Evolutionary conservation across 805 yeast genomes (phyloP).

Genomic region (Cyberlindnera japonica): DNA sequence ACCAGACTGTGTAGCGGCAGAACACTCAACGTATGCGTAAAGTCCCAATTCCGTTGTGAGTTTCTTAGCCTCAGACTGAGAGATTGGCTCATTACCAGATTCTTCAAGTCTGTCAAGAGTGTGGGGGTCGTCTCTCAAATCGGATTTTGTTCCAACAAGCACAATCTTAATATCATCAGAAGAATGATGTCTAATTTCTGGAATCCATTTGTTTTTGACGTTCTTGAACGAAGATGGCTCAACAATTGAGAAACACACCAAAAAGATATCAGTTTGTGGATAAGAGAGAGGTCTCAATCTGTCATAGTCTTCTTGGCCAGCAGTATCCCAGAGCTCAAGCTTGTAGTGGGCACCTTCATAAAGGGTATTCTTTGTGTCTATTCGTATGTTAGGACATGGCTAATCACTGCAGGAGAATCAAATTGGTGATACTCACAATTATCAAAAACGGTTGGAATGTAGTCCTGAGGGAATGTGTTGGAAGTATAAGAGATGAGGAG

Average conservation of each 20-base stretch:
- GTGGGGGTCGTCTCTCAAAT: slow-evolving; percentile 77
- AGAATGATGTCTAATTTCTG: slow-evolving; percentile 83
- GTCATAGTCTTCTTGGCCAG: slow-evolving; percentile 92
- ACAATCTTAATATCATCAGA: slow-evolving; percentile 65
- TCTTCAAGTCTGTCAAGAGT: slow-evolving; percentile 61
- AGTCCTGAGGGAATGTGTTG: slow-evolving; percentile 88
- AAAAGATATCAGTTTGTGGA: slow-evolving; percentile 87
- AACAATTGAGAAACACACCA: slow-evolving; percentile 81
- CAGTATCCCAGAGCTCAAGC: slow-evolving; percentile 92
- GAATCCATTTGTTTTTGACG: slow-evolving; percentile 78
- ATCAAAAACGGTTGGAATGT: slow-evolving; percentile 92
- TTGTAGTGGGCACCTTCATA: slow-evolving; percentile 79
- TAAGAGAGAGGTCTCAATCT: slow-evolving; percentile 84
- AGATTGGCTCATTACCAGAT: slow-evolving; percentile 58
- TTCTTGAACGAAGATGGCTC: slow-evolving; percentile 78
- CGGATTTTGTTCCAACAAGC: slow-evolving; percentile 85
- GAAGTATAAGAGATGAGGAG: slow-evolving; percentile 85
- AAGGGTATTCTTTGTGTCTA: slow-evolving; percentile 76
- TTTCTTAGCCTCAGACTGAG: slow-evolving; percentile 56
- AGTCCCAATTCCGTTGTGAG: slow-evolving; percentile 72
- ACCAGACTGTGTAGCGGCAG: slow-evolving; percentile 86
- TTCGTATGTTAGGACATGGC: too few species aligned
- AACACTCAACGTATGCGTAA: slow-evolving; percentile 76
- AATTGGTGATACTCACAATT: slow-evolving; percentile 39
- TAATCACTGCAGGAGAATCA: too few species aligned